Conservation (phyloP, 2,329 filamentous ascomycete species). For the Ceratocystis albifundus region DNA sequence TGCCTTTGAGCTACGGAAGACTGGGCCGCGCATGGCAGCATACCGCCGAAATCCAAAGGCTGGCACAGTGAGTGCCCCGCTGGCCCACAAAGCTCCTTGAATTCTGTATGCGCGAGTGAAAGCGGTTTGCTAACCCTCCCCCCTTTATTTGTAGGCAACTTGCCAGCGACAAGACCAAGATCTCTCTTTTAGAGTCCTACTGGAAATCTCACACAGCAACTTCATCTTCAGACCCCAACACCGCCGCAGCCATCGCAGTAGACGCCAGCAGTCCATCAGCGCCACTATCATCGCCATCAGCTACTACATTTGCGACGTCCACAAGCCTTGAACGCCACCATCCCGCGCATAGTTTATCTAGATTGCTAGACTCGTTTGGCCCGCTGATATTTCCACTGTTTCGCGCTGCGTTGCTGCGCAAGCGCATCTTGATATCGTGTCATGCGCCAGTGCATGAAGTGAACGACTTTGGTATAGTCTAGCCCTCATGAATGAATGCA, state of each 20-base stretch:
- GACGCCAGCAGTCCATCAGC: background rate
- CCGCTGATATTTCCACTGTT: conserved; percentile 87
- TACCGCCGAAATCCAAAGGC: conserved; percentile 59
- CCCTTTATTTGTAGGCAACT: conserved; percentile 38
- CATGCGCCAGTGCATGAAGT: conserved; percentile 73
- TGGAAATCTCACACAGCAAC: conserved; percentile 49
- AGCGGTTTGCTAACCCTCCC: background rate
- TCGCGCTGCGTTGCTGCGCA: conserved; percentile 71
- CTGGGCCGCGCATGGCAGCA: conserved; percentile 84
- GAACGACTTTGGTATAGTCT: conserved; percentile 69
- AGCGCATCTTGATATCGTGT: conserved; percentile 76
- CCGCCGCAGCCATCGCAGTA: conserved; percentile 29
- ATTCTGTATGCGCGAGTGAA: conserved; percentile 24
- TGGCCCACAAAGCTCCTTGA: background rate
- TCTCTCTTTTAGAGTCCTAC: conserved; percentile 59
- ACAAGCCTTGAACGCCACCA: conserved; percentile 43
- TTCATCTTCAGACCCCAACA: conserved; percentile 40
- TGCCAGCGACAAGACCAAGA: conserved; percentile 53
- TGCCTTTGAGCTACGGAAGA: conserved; percentile 73
- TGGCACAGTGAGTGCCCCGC: conserved; percentile 53
- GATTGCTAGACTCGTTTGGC: conserved; percentile 71
- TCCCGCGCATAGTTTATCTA: conserved; percentile 70
- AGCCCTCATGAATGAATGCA: conserved; percentile 23
- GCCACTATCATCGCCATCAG: background rate
- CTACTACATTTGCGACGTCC: background rate